A percentile compares a stretch with the other conserved stretches of the same genome.
phyloP scores from a whole-genome alignment of 345 rosid genomes.

The Syzygium aqueum region DNA sequence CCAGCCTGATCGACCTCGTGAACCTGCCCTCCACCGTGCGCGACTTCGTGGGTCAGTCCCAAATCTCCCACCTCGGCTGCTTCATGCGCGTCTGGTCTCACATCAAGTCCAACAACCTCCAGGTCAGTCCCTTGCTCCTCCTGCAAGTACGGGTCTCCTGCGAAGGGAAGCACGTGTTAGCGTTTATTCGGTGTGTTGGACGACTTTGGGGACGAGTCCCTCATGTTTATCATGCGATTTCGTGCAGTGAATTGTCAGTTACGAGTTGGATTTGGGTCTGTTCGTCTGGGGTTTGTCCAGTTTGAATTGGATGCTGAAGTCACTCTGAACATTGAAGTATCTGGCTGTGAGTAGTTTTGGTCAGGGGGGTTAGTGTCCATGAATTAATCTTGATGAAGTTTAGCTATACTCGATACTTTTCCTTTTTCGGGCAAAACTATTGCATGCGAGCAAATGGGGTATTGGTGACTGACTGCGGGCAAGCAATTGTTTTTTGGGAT shows the following conservation, averaged over 20 bases:
- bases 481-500: neutral
- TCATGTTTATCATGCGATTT: neutral
- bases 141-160: too few species aligned
- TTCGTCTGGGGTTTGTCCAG: neutral
- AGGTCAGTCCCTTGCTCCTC: constrained; percentile 20
- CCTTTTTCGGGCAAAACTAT: neutral
- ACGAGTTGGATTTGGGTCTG: neutral
- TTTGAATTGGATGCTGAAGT: neutral
- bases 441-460: neutral
- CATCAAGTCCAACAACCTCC: constrained; percentile 82
- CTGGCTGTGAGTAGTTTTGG: neutral
- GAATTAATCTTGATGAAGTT: neutral
- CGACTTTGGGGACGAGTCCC: neutral
- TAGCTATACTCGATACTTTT: neutral
- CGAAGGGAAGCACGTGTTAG: neutral
- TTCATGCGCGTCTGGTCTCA: constrained; percentile 88
- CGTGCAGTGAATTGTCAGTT: accelerated
- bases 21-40: constrained; percentile 79
- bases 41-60: constrained; percentile 89
- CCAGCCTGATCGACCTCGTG: constrained; percentile 73
- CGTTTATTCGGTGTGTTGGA: neutral
- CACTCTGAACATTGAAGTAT: neutral
- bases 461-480: neutral
- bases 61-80: constrained; percentile 79
- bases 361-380: neutral